These are phyloP conservation scores for Coniochaeta ligniaria DNA, from an alignment of 2,329 filamentous ascomycete species.

Conservation along the genomic window DNA sequence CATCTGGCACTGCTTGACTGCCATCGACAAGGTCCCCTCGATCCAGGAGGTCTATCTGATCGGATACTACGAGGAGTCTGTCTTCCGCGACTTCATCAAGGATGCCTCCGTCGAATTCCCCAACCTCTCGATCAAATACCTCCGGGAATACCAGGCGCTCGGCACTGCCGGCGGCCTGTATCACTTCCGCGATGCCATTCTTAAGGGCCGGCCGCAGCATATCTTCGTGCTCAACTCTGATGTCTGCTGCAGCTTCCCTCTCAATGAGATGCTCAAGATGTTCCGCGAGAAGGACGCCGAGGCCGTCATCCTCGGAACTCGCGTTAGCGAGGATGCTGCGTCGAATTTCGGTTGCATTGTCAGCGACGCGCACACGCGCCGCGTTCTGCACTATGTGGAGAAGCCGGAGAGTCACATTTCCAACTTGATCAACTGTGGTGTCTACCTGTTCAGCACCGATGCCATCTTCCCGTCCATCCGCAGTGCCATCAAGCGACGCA, in stretches of 20 bases:
- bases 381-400: conserved; percentile 97
- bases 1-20: conserved; percentile 94
- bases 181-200: conserved; percentile 97
- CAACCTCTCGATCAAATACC: conserved; percentile 83
- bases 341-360: conserved; percentile 98
- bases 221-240: conserved; percentile 98
- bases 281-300: conserved; percentile 95
- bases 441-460: conserved; percentile 94
- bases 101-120: conserved; percentile 79
- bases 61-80: conserved; percentile 95
- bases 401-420: conserved; percentile 97
- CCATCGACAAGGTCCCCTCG: conserved; percentile 81
- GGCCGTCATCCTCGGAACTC: conserved; percentile 89
- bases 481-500: conserved; percentile 89
- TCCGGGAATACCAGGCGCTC: conserved; percentile 93
- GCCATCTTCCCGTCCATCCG: conserved; percentile 95
- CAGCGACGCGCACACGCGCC: conserved; percentile 85
- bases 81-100: conserved; percentile 98
- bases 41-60: conserved; percentile 96
- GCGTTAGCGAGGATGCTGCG: conserved; percentile 83
- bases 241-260: conserved; percentile 96
- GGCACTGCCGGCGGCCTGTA: conserved; percentile 95
- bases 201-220: conserved; percentile 89
- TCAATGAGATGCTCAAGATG: conserved; percentile 90
- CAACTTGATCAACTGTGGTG: conserved; percentile 98